A percentile compares a stretch with the other conserved stretches of the same genome.
Evolutionary conservation across 2,329 filamentous ascomycete species (phyloP).

Genomic region (Sclerotinia trifoliorum): DNA sequence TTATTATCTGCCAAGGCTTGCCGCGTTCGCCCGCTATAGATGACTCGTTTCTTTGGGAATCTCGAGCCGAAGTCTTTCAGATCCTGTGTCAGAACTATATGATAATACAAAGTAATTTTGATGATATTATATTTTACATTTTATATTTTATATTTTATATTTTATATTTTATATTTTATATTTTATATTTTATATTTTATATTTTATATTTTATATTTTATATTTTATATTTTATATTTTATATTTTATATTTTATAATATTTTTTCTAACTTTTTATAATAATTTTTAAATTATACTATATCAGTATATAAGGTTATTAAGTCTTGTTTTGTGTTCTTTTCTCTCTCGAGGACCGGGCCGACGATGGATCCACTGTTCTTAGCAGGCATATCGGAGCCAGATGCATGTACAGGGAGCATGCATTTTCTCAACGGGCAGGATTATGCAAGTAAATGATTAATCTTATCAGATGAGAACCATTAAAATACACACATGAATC

Average conservation of each 20-base stretch:
- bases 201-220: no score
- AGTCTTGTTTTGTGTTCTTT: neutral
- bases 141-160: no score
- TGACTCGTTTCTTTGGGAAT: neutral
- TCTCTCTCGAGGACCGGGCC: neutral
- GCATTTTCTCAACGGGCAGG: neutral
- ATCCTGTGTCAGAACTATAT: neutral
- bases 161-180: no score
- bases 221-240: no score
- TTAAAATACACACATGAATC: neutral
- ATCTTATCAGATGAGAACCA: constrained; percentile 17
- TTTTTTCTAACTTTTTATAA: no score
- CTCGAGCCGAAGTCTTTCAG: neutral
- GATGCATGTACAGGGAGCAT: constrained; percentile 10
- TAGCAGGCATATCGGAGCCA: neutral
- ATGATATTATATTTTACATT: no score
- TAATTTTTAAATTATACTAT: neutral
- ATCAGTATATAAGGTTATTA: neutral
- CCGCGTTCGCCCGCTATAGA: neutral
- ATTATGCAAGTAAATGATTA: neutral
- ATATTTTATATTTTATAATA: no score
- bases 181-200: no score
- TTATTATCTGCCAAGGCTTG: neutral
- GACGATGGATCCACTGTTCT: constrained; percentile 1
- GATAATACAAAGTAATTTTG: no score